Conservation (phyloP, 805 yeast species). For the Candida arabinofermentans region DNA sequence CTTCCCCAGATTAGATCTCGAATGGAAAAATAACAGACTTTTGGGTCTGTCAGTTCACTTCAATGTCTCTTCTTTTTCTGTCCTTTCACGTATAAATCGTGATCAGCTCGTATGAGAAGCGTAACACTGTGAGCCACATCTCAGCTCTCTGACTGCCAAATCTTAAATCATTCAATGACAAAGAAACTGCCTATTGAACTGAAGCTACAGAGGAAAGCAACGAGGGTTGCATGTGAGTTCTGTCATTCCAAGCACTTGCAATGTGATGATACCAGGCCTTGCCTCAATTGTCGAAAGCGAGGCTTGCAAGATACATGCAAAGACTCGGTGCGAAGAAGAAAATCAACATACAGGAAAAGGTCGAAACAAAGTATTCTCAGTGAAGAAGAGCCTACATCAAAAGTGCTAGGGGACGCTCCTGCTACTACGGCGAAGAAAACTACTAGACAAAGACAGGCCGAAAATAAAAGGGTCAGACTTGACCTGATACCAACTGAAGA, state of each 20-base stretch:
- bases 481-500: too few relatives aligned
- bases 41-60: too few relatives aligned
- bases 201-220: conserved; percentile 55
- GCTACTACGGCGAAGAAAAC: too few relatives aligned
- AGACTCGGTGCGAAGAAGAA: conserved; percentile 51
- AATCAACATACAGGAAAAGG: conserved; percentile 10
- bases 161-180: conserved; percentile 42
- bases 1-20: conserved; percentile 2
- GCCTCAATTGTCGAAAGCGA: conserved; percentile 65
- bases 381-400: background rate
- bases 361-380: background rate
- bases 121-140: too few relatives aligned
- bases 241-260: conserved; percentile 74
- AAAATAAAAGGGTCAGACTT: too few relatives aligned
- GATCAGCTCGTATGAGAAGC: too few relatives aligned
- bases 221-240: conserved; percentile 64
- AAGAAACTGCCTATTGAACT: conserved; percentile 52
- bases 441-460: too few relatives aligned
- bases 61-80: too few relatives aligned
- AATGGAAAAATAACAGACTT: too few relatives aligned
- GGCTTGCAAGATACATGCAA: conserved; percentile 48
- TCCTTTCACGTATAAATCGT: too few relatives aligned
- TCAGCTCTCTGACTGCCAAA: too few relatives aligned
- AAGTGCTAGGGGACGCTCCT: background rate
- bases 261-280: conserved; percentile 67